Percentiles rank a stretch among this genome's conserved stretches.
phyloP scores from a whole-genome alignment of 306 rosid genomes.

The Ormosia emarginata region DNA sequence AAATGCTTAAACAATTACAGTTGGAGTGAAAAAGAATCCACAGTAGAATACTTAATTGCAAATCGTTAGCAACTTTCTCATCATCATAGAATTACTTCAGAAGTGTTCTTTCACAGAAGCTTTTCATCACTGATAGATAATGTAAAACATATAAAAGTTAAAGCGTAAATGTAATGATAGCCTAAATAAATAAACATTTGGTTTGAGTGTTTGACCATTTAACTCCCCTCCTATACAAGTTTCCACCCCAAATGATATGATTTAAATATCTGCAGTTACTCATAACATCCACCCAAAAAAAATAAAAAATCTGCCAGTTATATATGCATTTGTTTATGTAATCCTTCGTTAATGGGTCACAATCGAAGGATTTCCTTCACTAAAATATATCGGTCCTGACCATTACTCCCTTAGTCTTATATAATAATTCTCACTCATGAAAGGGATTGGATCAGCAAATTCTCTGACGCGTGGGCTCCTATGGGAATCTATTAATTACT shows the following conservation, averaged over 20 bases:
- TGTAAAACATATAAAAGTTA: too few relatives aligned
- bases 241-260: neutral
- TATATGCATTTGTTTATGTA: neutral
- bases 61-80: too few relatives aligned
- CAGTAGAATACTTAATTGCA: too few relatives aligned
- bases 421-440: neutral
- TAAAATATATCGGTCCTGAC: neutral
- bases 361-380: neutral
- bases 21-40: too few relatives aligned
- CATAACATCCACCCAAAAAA: too few relatives aligned
- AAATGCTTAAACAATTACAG: too few relatives aligned
- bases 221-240: neutral
- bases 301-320: too few relatives aligned
- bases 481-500: neutral
- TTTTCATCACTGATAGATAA: too few relatives aligned
- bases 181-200: neutral
- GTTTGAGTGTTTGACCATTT: neutral
- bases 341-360: conserved; percentile 6
- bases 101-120: too few relatives aligned
- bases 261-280: neutral
- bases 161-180: too few relatives aligned
- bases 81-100: too few relatives aligned
- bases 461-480: neutral
- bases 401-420: neutral
- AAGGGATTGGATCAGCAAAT: conserved; percentile 6